Conservation (phyloP, 305 asterid genomes). For the Plantago lanceolata region DNA sequence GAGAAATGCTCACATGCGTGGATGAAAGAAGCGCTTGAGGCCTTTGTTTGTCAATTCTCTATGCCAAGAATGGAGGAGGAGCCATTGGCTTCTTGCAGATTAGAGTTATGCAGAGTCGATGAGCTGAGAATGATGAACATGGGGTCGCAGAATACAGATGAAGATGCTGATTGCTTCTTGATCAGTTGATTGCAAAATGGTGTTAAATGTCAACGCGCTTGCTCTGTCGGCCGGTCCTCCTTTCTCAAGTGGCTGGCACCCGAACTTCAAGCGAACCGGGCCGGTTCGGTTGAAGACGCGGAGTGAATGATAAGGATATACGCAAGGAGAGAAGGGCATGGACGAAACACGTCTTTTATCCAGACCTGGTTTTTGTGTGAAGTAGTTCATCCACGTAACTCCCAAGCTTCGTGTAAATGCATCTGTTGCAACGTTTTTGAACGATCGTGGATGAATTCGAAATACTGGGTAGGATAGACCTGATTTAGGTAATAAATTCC, state of each 20-base stretch:
- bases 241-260: background rate
- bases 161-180: constrained; percentile 34
- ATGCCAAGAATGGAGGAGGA: constrained; percentile 25
- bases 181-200: constrained; percentile 28
- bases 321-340: background rate
- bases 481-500: too few species aligned
- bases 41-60: constrained; percentile 32
- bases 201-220: constrained; percentile 7
- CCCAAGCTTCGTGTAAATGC: background rate
- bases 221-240: background rate
- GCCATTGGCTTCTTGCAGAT: constrained; percentile 25
- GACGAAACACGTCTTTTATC: too few species aligned
- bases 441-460: too few species aligned
- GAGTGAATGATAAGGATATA: constrained; percentile 12
- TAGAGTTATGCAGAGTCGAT: constrained; percentile 38
- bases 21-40: constrained; percentile 79
- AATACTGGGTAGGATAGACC: too few species aligned
- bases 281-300: constrained; percentile 25
- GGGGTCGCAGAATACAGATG: constrained; percentile 39
- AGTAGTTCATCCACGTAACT: background rate
- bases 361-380: background rate
- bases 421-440: background rate
- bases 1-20: constrained; percentile 59
- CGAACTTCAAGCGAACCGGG: constrained; percentile 19
- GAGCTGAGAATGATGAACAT: constrained; percentile 29